A percentile compares a stretch with the other conserved stretches of the same genome.
These are phyloP conservation scores for Buxus sempervirens DNA, from an alignment of 164 flowering plant species.

Conservation along the genomic window DNA sequence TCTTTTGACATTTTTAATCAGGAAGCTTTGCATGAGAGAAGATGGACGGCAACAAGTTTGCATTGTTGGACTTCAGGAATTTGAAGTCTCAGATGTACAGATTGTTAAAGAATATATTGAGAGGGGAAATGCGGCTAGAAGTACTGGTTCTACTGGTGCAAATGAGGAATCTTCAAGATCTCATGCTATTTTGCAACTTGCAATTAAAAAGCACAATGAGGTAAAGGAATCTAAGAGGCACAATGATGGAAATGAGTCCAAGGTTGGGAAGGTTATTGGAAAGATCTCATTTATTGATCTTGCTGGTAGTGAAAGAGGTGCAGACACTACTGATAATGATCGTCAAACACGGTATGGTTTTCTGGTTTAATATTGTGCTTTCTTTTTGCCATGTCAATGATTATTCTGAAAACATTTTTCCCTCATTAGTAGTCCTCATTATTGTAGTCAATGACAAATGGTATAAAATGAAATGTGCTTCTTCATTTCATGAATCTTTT, in stretches of 20 bases:
- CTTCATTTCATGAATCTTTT: background rate
- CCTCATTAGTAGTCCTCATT: background rate
- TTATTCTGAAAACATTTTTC: background rate
- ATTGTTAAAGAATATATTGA: constrained; percentile 93
- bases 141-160: constrained; percentile 99
- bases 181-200: constrained; percentile 95
- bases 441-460: background rate
- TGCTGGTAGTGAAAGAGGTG: constrained; percentile 99
- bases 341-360: constrained; percentile 77
- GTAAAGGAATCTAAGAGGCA: constrained; percentile 62
- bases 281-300: constrained; percentile 98
- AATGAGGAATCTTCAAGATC: constrained; percentile 99
- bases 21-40: constrained; percentile 99
- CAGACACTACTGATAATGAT: constrained; percentile 98
- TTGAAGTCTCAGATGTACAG: constrained; percentile 96
- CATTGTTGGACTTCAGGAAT: constrained; percentile 98
- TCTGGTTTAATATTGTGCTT: background rate
- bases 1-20: constrained; percentile 26
- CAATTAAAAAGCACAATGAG: constrained; percentile 78
- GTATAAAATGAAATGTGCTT: background rate
- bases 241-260: constrained; percentile 65
- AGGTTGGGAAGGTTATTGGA: constrained; percentile 75
- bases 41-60: constrained; percentile 99
- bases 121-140: constrained; percentile 93
- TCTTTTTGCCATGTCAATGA: background rate